These are phyloP conservation scores for Fusarium sp. DNA, from an alignment of 2,329 filamentous ascomycete genomes.

Conservation along the genomic window DNA sequence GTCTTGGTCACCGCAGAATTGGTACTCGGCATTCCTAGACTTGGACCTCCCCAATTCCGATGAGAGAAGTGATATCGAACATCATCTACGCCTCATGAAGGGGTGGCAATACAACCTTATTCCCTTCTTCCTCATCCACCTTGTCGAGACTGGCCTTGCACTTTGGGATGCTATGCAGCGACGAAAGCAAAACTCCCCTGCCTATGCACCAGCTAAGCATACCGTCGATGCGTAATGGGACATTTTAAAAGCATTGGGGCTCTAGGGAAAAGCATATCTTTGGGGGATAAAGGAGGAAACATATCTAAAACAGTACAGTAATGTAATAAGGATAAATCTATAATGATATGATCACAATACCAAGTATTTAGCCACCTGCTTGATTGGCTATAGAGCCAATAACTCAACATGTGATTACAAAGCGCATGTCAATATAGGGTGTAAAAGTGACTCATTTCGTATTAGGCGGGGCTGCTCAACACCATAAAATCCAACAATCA, in stretches of 20 bases:
- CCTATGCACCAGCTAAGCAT: conserved; percentile 13
- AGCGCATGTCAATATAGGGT: conserved; percentile 23
- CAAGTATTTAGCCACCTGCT: background rate
- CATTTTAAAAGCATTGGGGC: background rate
- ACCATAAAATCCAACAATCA: conserved; percentile 18
- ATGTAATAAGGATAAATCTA: background rate
- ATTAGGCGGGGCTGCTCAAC: conserved; percentile 7
- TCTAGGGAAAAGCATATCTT: background rate
- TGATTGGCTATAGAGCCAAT: background rate
- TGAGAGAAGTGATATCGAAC: conserved; percentile 38
- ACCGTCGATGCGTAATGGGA: background rate
- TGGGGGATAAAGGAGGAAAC: background rate
- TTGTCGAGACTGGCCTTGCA: conserved; percentile 45
- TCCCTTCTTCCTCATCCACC: conserved; percentile 48
- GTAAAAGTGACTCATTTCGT: conserved; percentile 23
- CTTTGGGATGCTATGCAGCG: conserved; percentile 40
- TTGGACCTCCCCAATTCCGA: conserved; percentile 36
- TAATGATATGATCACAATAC: conserved; percentile 5
- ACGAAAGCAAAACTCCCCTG: conserved; percentile 10
- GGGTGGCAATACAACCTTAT: conserved; percentile 52
- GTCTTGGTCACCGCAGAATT: conserved; percentile 49
- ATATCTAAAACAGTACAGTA: background rate
- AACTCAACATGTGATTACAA: conserved; percentile 17
- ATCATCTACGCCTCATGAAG: conserved; percentile 45
- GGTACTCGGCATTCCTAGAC: conserved; percentile 47